Base-by-base conservation (phyloP, 2,329 filamentous ascomycete genomes). In the Trichoderma aggressivum region DNA sequence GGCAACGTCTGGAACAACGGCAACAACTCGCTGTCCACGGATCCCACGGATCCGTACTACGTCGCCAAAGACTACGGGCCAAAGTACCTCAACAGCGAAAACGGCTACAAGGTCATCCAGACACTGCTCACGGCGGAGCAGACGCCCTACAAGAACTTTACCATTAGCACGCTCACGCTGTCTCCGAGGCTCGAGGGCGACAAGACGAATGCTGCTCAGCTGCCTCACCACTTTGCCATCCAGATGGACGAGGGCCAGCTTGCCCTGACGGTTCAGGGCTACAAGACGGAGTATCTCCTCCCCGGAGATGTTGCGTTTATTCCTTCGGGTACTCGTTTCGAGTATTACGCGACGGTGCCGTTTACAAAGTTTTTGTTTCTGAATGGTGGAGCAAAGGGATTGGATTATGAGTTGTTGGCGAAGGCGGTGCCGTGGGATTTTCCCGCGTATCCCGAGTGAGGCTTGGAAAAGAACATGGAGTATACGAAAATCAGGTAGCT, bases 231-330 rank as follows among this genome's bases (percentile, higher is more conserved):
- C 47, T 73, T 76, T 36, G 76, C 74, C 16, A 72, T 78, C 53
- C 77, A 77, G 73, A 70, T 78, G 60, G 75, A 77, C 64, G 76
- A 78, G 59, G 75, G 77, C 3, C 73, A 75, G 65, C 74, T 77
- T 18, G 72, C 68, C 4, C 71, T 78, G 12, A 32, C 59, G 3
- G 68, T 78, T 11, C 67, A 73, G 1, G 76, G 77, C 21, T 77
- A 76, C 72, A 71, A 75, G 26, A 64, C 62, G 36, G 73, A 72
- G 7, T 71, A 71, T 10, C 70, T 78, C 21, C 72, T 77, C 34
- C 73, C 75, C 21, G 76, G 77, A n/a, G 76, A 78, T 32, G 75
- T 78, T 14, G 73, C 75, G 11, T 78, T 79, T 59, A 68, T 78
- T 28, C 76, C 76, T 1, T 72, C 73, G 4, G 64, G 67, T 11